phyloP scores from a whole-genome alignment of 2,329 filamentous ascomycete genomes.

The Calycina marina region DNA sequence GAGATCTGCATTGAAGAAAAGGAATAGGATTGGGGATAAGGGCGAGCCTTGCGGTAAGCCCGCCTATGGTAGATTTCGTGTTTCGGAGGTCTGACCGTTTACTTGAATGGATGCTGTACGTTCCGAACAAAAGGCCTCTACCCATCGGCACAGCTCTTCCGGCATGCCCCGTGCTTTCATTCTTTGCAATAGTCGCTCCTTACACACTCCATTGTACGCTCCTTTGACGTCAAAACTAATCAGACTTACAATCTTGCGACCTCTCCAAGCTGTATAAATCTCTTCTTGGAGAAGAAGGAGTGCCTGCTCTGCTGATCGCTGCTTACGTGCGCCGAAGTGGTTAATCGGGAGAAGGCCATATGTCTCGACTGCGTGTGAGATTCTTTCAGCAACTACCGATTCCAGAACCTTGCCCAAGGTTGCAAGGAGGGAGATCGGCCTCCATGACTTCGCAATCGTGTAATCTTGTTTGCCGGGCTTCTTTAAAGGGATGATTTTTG shows the following conservation, averaged over 20 bases:
- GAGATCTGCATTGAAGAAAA: conserved; percentile 20
- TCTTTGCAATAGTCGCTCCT: not conserved
- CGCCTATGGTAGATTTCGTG: no score
- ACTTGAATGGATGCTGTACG: not conserved
- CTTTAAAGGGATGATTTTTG: conserved; percentile 21
- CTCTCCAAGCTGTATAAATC: not conserved
- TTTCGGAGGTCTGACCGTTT: not conserved
- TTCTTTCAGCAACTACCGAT: conserved; percentile 12
- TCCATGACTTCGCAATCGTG: conserved; percentile 15
- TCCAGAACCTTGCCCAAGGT: conserved; percentile 18
- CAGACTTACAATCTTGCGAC: not conserved
- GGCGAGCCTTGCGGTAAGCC: no score
- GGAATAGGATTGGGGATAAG: conserved; percentile 25
- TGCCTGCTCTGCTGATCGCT: conserved; percentile 1
- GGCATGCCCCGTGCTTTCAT: not conserved
- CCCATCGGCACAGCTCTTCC: not conserved
- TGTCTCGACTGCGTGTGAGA: conserved; percentile 1
- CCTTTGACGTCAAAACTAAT: conserved; percentile 1
- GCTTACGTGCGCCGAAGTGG: not conserved
- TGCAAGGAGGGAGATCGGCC: conserved; percentile 18
- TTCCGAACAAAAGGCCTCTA: not conserved
- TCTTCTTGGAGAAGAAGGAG: not conserved
- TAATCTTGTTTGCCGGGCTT: conserved; percentile 19
- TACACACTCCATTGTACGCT: not conserved
- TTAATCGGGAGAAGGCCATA: conserved; percentile 1